These are phyloP conservation scores for Austroboletus olivaceoglutinosus DNA, from an alignment of 1,284 basidiomycete genomes.

Conservation along the genomic window DNA sequence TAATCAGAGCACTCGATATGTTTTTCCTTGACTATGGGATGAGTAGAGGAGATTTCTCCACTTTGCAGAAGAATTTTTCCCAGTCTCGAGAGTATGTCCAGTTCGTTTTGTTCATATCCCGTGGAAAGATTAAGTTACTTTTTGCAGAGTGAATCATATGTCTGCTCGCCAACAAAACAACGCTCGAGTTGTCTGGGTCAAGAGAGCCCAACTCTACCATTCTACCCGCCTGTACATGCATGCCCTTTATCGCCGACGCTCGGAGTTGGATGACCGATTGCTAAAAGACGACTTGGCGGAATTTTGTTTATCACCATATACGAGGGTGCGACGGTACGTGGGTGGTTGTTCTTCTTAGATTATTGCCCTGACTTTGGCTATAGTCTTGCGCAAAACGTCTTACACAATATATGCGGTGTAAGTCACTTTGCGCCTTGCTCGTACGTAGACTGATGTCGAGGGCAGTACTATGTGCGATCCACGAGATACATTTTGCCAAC, in stretches of 20 bases:
- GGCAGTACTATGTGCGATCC: constrained; percentile 78
- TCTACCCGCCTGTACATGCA: constrained; percentile 73
- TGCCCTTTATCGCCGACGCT: constrained; percentile 77
- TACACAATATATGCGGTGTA: constrained; percentile 68
- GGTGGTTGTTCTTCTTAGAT: neutral
- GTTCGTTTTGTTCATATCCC: neutral
- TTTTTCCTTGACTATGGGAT: constrained; percentile 75
- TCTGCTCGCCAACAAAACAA: constrained; percentile 75
- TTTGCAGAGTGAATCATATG: constrained; percentile 57
- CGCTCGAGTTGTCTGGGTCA: constrained; percentile 73
- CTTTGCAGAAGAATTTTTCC: constrained; percentile 66
- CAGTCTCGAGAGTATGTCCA: constrained; percentile 64
- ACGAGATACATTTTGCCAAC: constrained; percentile 64
- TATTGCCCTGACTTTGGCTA: constrained; percentile 4
- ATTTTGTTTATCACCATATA: constrained; percentile 84
- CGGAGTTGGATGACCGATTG: constrained; percentile 77
- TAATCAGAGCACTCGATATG: constrained; percentile 71
- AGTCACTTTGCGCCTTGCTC: constrained; percentile 24
- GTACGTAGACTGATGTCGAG: constrained; percentile 4
- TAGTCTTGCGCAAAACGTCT: constrained; percentile 71
- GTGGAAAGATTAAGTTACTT: neutral
- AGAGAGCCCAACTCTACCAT: constrained; percentile 78
- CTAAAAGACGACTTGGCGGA: constrained; percentile 74
- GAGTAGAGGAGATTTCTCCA: constrained; percentile 55
- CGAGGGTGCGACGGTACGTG: constrained; percentile 67